Percentiles rank a stretch among this genome's conserved stretches.
Evolutionary conservation across 371 early-diverging fungal species (phyloP).

Genomic region (Rhizomucor pusillus): DNA sequence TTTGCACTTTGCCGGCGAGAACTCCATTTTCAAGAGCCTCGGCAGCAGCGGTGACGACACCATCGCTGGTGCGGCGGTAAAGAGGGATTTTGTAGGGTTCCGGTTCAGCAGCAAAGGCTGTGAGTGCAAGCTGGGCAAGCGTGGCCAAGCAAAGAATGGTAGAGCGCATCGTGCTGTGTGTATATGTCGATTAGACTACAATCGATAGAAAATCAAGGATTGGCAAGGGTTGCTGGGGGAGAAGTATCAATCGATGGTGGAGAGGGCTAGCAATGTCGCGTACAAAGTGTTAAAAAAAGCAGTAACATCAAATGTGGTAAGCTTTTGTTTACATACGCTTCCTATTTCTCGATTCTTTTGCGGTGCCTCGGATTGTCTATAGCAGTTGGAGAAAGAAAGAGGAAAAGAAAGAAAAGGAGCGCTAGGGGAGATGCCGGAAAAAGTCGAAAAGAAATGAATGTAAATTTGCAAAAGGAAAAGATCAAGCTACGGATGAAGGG

Average conservation of each 20-base stretch:
- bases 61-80: conserved; percentile 32
- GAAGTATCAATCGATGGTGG: no score
- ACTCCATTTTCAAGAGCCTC: conserved; percentile 43
- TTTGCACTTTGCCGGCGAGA: conserved; percentile 44
- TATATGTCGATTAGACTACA: neutral
- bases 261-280: no score
- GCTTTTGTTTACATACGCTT: conserved; percentile 12
- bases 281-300: neutral
- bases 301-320: neutral
- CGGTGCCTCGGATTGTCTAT: conserved; percentile 3
- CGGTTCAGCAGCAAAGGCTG: conserved; percentile 27
- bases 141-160: conserved; percentile 41
- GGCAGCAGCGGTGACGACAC: conserved; percentile 39
- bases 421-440: conserved; percentile 9
- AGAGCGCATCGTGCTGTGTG: conserved; percentile 31
- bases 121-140: conserved; percentile 37
- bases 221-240: conserved; percentile 1
- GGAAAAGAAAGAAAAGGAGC: conserved; percentile 16
- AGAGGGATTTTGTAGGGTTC: conserved; percentile 40
- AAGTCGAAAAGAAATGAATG: neutral
- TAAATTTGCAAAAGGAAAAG: neutral
- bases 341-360: conserved; percentile 2
- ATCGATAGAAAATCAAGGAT: conserved; percentile 5
- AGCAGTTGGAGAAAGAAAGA: conserved; percentile 3
- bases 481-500: neutral